Conservation (phyloP, 306 rosid species). For the Gillenia trifoliata region DNA sequence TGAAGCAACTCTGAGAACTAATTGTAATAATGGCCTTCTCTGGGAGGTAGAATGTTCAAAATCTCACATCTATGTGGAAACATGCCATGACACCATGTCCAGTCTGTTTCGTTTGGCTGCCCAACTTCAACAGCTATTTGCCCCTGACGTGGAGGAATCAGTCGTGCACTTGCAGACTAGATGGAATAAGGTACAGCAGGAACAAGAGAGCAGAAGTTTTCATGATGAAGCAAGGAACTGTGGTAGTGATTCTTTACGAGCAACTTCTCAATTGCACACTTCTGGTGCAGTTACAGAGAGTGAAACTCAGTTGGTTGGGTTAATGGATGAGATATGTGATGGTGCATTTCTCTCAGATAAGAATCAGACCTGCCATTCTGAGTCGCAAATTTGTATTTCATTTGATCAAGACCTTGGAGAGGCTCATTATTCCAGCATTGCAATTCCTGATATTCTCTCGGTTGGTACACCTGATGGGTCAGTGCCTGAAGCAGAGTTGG, state of each 20-base stretch:
- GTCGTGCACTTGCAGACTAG: constrained; percentile 86
- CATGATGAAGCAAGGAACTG: constrained; percentile 27
- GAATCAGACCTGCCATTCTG: constrained; percentile 31
- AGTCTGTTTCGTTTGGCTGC: constrained; percentile 67
- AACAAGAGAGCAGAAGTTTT: constrained; percentile 48
- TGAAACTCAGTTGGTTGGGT: constrained; percentile 47
- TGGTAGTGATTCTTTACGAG: constrained; percentile 26
- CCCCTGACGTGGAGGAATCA: constrained; percentile 95
- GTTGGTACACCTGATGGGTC: constrained; percentile 36
- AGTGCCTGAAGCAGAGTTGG: constrained; percentile 41
- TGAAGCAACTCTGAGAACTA: constrained; percentile 75
- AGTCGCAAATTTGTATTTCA: constrained; percentile 35
- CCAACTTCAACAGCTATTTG: constrained; percentile 87
- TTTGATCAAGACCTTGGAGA: constrained; percentile 42
- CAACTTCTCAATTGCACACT: constrained; percentile 41
- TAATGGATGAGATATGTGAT: constrained; percentile 86
- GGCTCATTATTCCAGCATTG: constrained; percentile 28
- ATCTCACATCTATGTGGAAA: constrained; percentile 64
- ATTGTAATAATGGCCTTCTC: constrained; percentile 62
- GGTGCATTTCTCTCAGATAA: constrained; percentile 62
- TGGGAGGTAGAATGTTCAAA: constrained; percentile 84
- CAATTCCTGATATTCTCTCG: constrained; percentile 39
- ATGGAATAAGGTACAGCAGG: constrained; percentile 79
- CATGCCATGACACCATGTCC: constrained; percentile 85
- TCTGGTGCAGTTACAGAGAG: constrained; percentile 28